Base-by-base conservation (phyloP, 108 stramenopile species). In the Epithemia pelagica region DNA sequence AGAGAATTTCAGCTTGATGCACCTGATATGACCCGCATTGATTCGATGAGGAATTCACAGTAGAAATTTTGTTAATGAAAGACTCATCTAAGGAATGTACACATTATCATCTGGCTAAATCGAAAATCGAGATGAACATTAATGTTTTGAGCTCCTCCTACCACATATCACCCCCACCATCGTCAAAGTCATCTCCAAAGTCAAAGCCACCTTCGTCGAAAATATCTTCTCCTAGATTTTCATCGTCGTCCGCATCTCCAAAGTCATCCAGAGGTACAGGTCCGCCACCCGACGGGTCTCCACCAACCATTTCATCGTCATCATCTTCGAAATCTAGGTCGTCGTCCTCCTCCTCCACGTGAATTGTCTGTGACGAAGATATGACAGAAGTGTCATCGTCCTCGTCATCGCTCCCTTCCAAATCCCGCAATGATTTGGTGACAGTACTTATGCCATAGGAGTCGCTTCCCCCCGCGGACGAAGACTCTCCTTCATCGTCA, bases 121-220 rank as follows among this genome's bases (percentile, higher is more conserved):
- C n/a, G n/a, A n/a, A n/a, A n/a, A n/a, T n/a, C n/a, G n/a, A n/a
- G n/a, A n/a, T n/a, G 18, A 62, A 23, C 10, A 52, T 18, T 15
- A 62, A 22, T 32, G 1, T 32, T 0, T 32, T 21, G 24, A 23
- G 0, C 0, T 62, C 18, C 28, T 28, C 31, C 10, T 61, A 33
- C 66, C 28, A 61, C 25, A 26, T 26, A 18, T 64, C 63, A 23
- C 18, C 51, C 58, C 27, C 51, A 58, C 51, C 26, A 63, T 69
- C 79, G 60, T 53, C 53, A 70, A 29, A 62, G 53, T 72, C 80
- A 33, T 72, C 73, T 52, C 74, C 81, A 51, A 63, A 82, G 55
- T 78, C 81, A 70, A 78, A 78, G 27, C 77, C 81, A 58, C 81
- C 81, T 30, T 75, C 79, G 70, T 76, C 79, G 59, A 80, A 80